Evolutionary conservation across 495 filamentous ascomycete species (phyloP), one percentile per base, ranked within the genome.

Genomic region (Cladorrhinum samala): DNA sequence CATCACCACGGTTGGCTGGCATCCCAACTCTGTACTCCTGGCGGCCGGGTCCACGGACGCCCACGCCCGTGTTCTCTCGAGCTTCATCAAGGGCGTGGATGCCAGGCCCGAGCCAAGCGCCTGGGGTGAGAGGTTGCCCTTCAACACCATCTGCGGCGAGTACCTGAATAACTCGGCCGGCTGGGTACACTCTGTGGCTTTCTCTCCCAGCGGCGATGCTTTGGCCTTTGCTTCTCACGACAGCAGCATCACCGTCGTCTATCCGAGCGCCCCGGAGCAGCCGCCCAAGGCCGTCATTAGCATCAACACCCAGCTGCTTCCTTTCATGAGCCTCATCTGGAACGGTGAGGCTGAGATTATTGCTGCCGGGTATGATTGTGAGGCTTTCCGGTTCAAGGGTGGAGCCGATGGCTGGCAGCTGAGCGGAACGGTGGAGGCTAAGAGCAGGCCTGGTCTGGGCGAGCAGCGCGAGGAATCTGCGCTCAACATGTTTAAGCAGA

Each of bases 401-500:
- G 79, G 83, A 53, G 79, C 84, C 45, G 75, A 78, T 44, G 93
- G 92, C 24, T 98, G 93, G 93, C 81, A 87, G 61, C 73, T 95
- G 43, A 82, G 81, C 11, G 92, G 92, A 21, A 89, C 88, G 3
- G 68, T 97, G 43, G 93, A 97, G 68, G 82, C 82, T 75, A 75
- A 86, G 83, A 63, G 90, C 81, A 69, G 88, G 81, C 68, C 75
- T 17, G 71, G 73, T 43, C 52, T 67, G 46, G 69, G 73, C 43
- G 63, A 72, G 36, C 63, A 67, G 36, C 66, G 77, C 41, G 78
- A 81, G 63, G 78, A 83, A 54, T 89, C 85, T 59, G 93, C 93
- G n/a, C 75, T 96, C 65, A 95, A 97, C 67, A 96, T 96, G 94
- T 98, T 98, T 78, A 82, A 82, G 65, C 91, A 95, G 72, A 96